Evolutionary conservation across 1,284 basidiomycete genomes (phyloP).

Genomic region (Sporisorium iseilematis-ciliati): DNA sequence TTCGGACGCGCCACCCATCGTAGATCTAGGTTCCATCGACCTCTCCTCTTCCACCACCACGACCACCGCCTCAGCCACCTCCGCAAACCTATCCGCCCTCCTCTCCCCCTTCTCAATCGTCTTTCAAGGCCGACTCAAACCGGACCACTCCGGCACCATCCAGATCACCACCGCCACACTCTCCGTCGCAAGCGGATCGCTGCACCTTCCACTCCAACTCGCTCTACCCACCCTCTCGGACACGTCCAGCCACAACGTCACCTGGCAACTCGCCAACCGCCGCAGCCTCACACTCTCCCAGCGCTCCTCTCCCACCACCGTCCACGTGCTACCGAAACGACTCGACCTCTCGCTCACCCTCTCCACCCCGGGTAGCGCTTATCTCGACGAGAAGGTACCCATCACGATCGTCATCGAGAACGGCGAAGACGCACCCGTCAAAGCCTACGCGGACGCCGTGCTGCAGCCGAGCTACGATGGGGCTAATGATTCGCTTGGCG

Average conservation of each 20-base stretch:
- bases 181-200: background rate
- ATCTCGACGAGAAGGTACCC: slow-evolving; percentile 34
- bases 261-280: slow-evolving; percentile 17
- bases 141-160: background rate
- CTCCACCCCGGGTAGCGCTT: background rate
- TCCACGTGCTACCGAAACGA: no score
- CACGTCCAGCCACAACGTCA: background rate
- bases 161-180: background rate
- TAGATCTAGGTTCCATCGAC: slow-evolving; percentile 21
- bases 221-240: background rate
- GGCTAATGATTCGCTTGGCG: slow-evolving; percentile 15
- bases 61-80: no score
- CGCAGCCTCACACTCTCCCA: slow-evolving; percentile 13
- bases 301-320: background rate
- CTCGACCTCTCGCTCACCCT: background rate
- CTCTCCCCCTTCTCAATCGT: background rate
- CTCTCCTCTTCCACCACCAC: background rate
- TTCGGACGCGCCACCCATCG: background rate
- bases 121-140: slow-evolving; percentile 17
- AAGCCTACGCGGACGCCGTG: slow-evolving; percentile 16
- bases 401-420: slow-evolving; percentile 28
- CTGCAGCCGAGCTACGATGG: slow-evolving; percentile 44
- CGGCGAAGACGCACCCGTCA: slow-evolving; percentile 12
- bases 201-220: slow-evolving; percentile 2
- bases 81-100: slow-evolving; percentile 4